Percentiles rank a stretch among this genome's conserved stretches.
Evolutionary conservation across 306 rosid species (phyloP).

Genomic region (Lupinus albus): DNA sequence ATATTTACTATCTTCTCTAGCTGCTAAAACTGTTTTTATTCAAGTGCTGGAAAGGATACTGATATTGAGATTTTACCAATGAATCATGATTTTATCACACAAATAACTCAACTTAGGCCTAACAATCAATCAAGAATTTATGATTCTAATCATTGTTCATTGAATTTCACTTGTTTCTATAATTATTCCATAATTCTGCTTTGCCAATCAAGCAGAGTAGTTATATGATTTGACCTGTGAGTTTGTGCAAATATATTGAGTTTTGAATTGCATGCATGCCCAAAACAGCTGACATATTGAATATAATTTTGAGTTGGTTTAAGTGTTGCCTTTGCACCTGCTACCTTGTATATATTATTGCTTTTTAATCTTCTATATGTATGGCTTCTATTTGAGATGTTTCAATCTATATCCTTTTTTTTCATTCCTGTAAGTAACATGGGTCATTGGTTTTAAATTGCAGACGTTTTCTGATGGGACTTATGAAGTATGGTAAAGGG

Average conservation of each 20-base stretch:
- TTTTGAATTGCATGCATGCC: conserved; percentile 22
- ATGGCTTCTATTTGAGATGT: conserved; percentile 2
- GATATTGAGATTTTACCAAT: conserved; percentile 13
- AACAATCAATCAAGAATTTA: conserved; percentile 9
- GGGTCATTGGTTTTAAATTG: conserved; percentile 10
- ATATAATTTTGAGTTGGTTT: conserved; percentile 5
- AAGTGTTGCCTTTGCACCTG: not conserved
- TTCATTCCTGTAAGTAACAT: conserved; percentile 21
- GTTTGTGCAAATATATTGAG: not conserved
- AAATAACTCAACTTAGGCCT: not conserved
- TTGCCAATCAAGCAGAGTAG: conserved; percentile 23
- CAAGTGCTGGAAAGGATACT: not conserved
- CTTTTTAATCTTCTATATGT: conserved; percentile 3
- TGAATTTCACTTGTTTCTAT: not conserved
- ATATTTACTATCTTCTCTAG: conserved; percentile 5
- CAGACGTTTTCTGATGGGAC: conserved; percentile 90
- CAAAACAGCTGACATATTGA: conserved; percentile 3
- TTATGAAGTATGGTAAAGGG: conserved; percentile 82
- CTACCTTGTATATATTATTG: conserved; percentile 21
- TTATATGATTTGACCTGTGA: conserved; percentile 22
- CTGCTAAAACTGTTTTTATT: not conserved
- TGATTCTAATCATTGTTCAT: not conserved
- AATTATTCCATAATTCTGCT: conserved; percentile 6
- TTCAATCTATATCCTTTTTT: conserved; percentile 9
- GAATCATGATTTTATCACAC: conserved; percentile 3